Evolutionary conservation across 352 stramenopile genomes (phyloP).

Genomic region (Phytophthora pistaciae): DNA sequence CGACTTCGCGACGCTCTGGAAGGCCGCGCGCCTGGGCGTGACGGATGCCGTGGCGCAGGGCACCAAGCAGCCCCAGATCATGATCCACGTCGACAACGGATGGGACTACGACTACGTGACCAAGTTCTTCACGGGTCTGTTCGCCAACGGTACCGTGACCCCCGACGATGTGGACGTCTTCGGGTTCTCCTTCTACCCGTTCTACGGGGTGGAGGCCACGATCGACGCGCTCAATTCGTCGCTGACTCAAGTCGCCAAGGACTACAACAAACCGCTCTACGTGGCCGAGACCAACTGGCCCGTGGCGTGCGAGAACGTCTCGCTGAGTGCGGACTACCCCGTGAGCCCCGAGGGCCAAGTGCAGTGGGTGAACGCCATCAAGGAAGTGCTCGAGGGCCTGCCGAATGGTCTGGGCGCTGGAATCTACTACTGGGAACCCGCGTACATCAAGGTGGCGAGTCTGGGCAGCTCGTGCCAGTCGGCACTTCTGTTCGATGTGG

Average conservation of each 20-base stretch:
- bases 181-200: constrained; percentile 48
- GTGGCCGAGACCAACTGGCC: constrained; percentile 46
- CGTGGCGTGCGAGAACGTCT: constrained; percentile 27
- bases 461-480: constrained; percentile 43
- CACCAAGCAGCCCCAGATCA: constrained; percentile 42
- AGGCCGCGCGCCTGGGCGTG: constrained; percentile 38
- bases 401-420: constrained; percentile 32
- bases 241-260: no score
- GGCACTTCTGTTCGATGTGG: constrained; percentile 41
- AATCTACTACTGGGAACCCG: constrained; percentile 49
- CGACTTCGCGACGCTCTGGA: constrained; percentile 42
- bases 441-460: constrained; percentile 26
- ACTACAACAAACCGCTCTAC: constrained; percentile 43
- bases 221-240: constrained; percentile 29
- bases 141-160: constrained; percentile 38
- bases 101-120: constrained; percentile 44
- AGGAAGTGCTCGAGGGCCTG: constrained; percentile 31
- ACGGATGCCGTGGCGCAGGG: constrained; percentile 33
- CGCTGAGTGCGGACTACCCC: constrained; percentile 30
- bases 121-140: constrained; percentile 42
- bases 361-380: constrained; percentile 38
- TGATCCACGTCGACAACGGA: constrained; percentile 48
- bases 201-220: constrained; percentile 31
- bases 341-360: constrained; percentile 36
- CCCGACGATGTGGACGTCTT: constrained; percentile 44